Evolutionary conservation across 306 rosid genomes (phyloP).

Genomic region (Astragalus glycyphyllos): DNA sequence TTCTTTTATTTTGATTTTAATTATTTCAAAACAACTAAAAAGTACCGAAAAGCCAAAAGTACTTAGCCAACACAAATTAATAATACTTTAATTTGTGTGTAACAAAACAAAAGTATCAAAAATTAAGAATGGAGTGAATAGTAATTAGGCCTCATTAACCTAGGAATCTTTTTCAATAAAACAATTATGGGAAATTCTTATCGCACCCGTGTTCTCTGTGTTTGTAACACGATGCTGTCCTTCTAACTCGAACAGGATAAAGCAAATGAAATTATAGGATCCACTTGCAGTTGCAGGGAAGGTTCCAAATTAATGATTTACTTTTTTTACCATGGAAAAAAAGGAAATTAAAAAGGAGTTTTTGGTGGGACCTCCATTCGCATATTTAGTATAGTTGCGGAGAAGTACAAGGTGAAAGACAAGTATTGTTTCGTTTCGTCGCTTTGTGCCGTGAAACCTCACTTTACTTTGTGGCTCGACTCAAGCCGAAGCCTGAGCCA

Average conservation of each 20-base stretch:
- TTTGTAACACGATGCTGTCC: neutral
- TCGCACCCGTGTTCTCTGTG: neutral
- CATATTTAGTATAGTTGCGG: conserved; percentile 45
- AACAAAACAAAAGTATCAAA: too few species aligned
- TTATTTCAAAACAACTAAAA: too few species aligned
- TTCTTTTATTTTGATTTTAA: too few species aligned
- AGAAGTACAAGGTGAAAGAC: conserved; percentile 61
- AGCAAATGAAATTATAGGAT: conserved; percentile 24
- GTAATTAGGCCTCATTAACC: neutral
- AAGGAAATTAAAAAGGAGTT: neutral
- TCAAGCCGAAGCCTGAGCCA: neutral
- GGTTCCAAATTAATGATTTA: conserved; percentile 19
- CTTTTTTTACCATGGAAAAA: neutral
- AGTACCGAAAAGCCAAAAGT: too few species aligned
- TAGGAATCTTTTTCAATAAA: conserved; percentile 6
- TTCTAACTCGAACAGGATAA: conserved; percentile 13
- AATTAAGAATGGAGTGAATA: too few species aligned
- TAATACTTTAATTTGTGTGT: too few species aligned
- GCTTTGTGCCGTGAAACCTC: conserved; percentile 51
- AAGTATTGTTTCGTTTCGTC: conserved; percentile 64
- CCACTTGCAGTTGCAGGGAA: neutral
- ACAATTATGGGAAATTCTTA: neutral
- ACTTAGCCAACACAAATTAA: too few species aligned
- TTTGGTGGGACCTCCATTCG: conserved; percentile 39
- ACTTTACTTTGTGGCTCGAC: conserved; percentile 21